Evolutionary conservation across 2,329 filamentous ascomycete genomes (phyloP).

Genomic region (Claviceps lovelessii): DNA sequence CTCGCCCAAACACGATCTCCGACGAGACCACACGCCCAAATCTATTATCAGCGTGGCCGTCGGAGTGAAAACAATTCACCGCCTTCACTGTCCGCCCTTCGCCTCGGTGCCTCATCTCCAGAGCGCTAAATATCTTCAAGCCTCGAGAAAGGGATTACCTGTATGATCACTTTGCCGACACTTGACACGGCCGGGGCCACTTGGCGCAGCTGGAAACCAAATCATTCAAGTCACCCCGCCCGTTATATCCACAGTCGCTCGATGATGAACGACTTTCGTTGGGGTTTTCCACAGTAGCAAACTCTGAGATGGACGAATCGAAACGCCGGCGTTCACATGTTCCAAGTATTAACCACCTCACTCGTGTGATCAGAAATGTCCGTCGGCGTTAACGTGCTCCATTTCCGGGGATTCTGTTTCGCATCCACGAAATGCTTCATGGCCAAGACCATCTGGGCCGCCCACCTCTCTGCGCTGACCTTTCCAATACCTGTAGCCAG

Average conservation of each 20-base stretch:
- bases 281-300: background rate
- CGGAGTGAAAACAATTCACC: background rate
- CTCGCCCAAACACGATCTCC: background rate
- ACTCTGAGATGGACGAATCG: background rate
- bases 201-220: background rate
- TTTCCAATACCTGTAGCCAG: conserved; percentile 33
- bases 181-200: background rate
- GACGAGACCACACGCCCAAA: background rate
- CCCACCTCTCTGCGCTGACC: conserved; percentile 33
- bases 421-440: conserved; percentile 38
- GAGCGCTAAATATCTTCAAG: background rate
- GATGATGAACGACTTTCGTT: background rate
- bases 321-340: background rate
- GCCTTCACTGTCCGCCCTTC: background rate
- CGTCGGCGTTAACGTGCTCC: conserved; percentile 20
- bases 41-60: background rate
- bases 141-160: background rate
- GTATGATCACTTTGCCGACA: background rate
- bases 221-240: too few relatives aligned
- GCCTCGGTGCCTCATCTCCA: background rate
- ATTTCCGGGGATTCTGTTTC: conserved; percentile 25
- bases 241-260: background rate
- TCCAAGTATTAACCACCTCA: conserved; percentile 4
- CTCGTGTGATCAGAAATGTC: conserved; percentile 5
- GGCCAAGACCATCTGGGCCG: conserved; percentile 33